Percentiles rank a stretch among this genome's conserved stretches.
phyloP scores from a whole-genome alignment of 169 alveolate genomes.

The Plasmodium gaboni region DNA sequence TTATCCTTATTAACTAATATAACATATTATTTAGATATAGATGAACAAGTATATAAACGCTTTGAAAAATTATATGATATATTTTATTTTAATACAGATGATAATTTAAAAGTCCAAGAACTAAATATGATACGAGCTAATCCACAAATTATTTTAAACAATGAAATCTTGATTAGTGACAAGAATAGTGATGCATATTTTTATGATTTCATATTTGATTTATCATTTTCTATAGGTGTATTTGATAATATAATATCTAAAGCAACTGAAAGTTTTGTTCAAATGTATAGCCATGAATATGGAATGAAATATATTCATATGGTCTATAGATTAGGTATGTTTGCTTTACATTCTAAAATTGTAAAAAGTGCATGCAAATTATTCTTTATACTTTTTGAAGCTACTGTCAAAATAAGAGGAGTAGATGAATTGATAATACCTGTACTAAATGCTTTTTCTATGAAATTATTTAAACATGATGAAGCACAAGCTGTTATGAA shows the following conservation, averaged over 20 bases:
- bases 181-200: slow-evolving; percentile 59
- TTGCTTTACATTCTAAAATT: slow-evolving; percentile 70
- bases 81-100: slow-evolving; percentile 66
- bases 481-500: slow-evolving; percentile 26
- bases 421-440: slow-evolving; percentile 57
- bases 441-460: slow-evolving; percentile 48
- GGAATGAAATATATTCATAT: slow-evolving; percentile 63
- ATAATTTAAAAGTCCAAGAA: slow-evolving; percentile 44
- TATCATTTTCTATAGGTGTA: slow-evolving; percentile 55
- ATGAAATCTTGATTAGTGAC: slow-evolving; percentile 36
- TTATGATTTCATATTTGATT: slow-evolving; percentile 61
- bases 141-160: slow-evolving; percentile 46
- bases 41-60: slow-evolving; percentile 58
- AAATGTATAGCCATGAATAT: slow-evolving; percentile 47
- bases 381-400: slow-evolving; percentile 57
- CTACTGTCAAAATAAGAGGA: slow-evolving; percentile 61
- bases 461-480: slow-evolving; percentile 63
- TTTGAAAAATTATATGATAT: slow-evolving; percentile 71
- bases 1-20: slow-evolving; percentile 57
- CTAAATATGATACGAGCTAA: slow-evolving; percentile 28
- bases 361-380: slow-evolving; percentile 45
- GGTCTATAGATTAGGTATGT: slow-evolving; percentile 66
- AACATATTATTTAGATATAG: slow-evolving; percentile 60
- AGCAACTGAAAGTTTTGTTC: slow-evolving; percentile 40
- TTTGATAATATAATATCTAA: slow-evolving; percentile 66